A percentile compares a stretch with the other conserved stretches of the same genome.
Evolutionary conservation across 306 rosid species (phyloP).

Genomic region (Cucumis cinereus): DNA sequence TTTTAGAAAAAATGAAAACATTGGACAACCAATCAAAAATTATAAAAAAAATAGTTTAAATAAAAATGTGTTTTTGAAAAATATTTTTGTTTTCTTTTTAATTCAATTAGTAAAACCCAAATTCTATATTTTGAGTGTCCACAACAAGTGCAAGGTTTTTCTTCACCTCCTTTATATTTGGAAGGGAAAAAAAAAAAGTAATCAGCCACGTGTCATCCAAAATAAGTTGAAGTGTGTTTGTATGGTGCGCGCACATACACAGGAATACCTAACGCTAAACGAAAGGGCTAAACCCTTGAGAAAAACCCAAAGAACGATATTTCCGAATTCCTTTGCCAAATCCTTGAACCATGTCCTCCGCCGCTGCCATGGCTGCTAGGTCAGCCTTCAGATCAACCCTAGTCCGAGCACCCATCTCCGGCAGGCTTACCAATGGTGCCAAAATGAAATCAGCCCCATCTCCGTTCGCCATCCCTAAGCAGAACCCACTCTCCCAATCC

Average conservation of each 20-base stretch:
- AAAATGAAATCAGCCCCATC: constrained; percentile 31
- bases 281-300: constrained; percentile 3
- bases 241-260: neutral
- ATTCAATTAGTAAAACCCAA: too few species aligned
- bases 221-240: neutral
- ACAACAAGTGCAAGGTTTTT: too few species aligned
- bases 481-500: constrained; percentile 40
- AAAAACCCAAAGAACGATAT: constrained; percentile 7
- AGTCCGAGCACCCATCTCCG: constrained; percentile 18
- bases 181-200: too few species aligned
- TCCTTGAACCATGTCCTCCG: constrained; percentile 39
- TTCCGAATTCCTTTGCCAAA: neutral
- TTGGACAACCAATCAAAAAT: too few species aligned
- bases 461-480: constrained; percentile 37
- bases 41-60: too few species aligned
- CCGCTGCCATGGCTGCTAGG: constrained; percentile 55
- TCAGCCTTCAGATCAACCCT: constrained; percentile 59
- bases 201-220: too few species aligned
- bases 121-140: too few species aligned
- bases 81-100: too few species aligned
- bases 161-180: too few species aligned
- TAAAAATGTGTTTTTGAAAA: too few species aligned
- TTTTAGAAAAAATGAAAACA: too few species aligned
- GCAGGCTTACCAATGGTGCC: constrained; percentile 35
- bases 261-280: neutral